phyloP scores from a whole-genome alignment of 106 monocot species.

The Agapanthus africanus region DNA sequence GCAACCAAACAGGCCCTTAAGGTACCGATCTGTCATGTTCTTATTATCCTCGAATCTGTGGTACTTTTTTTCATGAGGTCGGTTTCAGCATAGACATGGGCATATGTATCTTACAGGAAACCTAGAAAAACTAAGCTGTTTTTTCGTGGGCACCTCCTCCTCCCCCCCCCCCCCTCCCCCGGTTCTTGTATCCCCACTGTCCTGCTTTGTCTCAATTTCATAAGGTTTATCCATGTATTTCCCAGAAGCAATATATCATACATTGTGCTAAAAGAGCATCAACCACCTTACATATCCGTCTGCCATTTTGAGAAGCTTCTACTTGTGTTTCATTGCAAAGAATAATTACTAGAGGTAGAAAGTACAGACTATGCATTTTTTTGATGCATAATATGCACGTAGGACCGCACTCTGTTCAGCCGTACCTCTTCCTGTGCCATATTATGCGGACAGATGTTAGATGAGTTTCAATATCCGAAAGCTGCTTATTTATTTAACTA shows the following conservation, averaged over 20 bases:
- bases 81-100: not conserved
- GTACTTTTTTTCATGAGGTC: not conserved
- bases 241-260: not conserved
- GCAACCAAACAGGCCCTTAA: too few relatives aligned
- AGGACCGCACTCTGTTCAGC: too few relatives aligned
- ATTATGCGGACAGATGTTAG: too few relatives aligned
- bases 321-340: not conserved
- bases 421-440: too few relatives aligned
- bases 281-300: not conserved
- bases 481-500: too few relatives aligned
- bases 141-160: not conserved
- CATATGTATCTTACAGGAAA: not conserved
- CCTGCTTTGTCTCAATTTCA: not conserved
- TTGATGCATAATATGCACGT: too few relatives aligned
- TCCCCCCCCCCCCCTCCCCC: too few relatives aligned
- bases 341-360: not conserved
- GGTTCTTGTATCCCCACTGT: not conserved
- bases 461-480: too few relatives aligned
- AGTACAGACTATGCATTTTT: too few relatives aligned
- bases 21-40: too few relatives aligned
- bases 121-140: not conserved
- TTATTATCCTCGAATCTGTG: not conserved
- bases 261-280: not conserved
- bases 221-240: not conserved
- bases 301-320: not conserved